These are phyloP conservation scores for Fusarium chlamydosporum DNA, from an alignment of 2,329 filamentous ascomycete species.

Conservation along the genomic window DNA sequence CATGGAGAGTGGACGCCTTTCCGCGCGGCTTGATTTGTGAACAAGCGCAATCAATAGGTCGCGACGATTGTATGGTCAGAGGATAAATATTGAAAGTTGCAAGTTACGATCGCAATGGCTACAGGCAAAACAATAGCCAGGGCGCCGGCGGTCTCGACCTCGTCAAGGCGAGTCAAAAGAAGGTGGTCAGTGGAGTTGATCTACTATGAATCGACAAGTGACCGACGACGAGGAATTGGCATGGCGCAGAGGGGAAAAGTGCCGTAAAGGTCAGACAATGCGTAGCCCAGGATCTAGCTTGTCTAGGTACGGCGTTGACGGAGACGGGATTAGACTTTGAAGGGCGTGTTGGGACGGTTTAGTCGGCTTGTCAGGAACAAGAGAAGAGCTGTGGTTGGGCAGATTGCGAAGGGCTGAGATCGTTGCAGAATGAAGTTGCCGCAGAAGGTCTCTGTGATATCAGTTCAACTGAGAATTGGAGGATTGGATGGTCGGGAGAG, in stretches of 20 bases:
- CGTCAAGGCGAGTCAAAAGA: slow-evolving; percentile 26
- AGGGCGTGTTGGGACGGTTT: slow-evolving; percentile 34
- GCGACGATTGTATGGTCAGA: background rate
- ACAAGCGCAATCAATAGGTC: slow-evolving; percentile 6
- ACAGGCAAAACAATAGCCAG: slow-evolving; percentile 23
- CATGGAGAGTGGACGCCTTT: slow-evolving; percentile 42
- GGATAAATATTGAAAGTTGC: slow-evolving; percentile 14
- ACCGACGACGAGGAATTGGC: slow-evolving; percentile 39
- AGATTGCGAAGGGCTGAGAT: slow-evolving; percentile 10
- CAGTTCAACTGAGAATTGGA: background rate
- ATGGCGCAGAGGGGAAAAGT: slow-evolving; percentile 44
- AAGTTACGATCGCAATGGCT: slow-evolving; percentile 30
- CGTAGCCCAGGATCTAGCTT: slow-evolving; percentile 42
- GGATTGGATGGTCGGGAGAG: slow-evolving; percentile 1
- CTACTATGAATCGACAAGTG: slow-evolving; percentile 43
- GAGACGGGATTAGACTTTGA: slow-evolving; percentile 43
- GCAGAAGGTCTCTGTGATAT: slow-evolving; percentile 5
- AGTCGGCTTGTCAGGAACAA: slow-evolving; percentile 31
- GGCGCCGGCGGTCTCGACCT: slow-evolving; percentile 34
- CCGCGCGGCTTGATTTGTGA: slow-evolving; percentile 18
- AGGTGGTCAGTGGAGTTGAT: slow-evolving; percentile 35
- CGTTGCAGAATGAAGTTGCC: slow-evolving; percentile 6
- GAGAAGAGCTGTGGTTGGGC: slow-evolving; percentile 7
- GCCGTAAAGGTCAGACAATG: slow-evolving; percentile 35
- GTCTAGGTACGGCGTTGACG: slow-evolving; percentile 44